Base-by-base conservation (phyloP, 2,329 filamentous ascomycete species). In the Fusarium sp. region DNA sequence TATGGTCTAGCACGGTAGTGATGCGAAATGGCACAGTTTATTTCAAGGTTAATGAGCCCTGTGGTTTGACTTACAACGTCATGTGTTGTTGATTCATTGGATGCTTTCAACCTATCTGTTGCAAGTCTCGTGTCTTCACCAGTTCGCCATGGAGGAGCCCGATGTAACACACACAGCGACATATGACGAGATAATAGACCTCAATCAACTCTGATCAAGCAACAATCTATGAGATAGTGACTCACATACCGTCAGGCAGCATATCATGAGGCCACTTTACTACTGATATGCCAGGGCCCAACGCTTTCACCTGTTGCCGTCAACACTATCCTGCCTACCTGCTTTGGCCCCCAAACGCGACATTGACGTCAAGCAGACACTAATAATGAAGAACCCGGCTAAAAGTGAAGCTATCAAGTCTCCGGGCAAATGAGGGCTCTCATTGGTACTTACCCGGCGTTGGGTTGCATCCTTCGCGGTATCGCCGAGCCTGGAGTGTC, bases 331-430 rank as follows among this genome's bases (percentile, higher is more conserved):
- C 15, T 14, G 41, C 20, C 36, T 29, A 42, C 18, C 15, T 14
- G 41, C 20, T 42, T 29, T 53, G 36, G 47, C 53, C 53, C 53
- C 53, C 47, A 42, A 36, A 20, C 27, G 15, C 47, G 23, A 17
- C 11, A 40, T 25, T 33, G 53, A 55, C 49, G 35, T 57, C 36
- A 49, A 31, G 10, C 10, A 13, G 14, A 29, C 40, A 59, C 51
- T n/a, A 51, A 29, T 4, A 43, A 57, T 15, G 13, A 23, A 31
- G 4, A 9, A 11, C 10, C 25, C 25, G 39, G 39, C 9, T 27
- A 55, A 58, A 43, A 37, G 11, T 20, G 7, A 47, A 25, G 27
- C 17, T 36, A 20, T 39, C 41, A 56, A 31, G 33, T 25, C 14
- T 47, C 31, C 17, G 25, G n/a, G 42, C 11, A 35, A 49, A 58